Evolutionary conservation across 2,329 filamentous ascomycete genomes (phyloP).

Genomic region (Fusarium sp.): DNA sequence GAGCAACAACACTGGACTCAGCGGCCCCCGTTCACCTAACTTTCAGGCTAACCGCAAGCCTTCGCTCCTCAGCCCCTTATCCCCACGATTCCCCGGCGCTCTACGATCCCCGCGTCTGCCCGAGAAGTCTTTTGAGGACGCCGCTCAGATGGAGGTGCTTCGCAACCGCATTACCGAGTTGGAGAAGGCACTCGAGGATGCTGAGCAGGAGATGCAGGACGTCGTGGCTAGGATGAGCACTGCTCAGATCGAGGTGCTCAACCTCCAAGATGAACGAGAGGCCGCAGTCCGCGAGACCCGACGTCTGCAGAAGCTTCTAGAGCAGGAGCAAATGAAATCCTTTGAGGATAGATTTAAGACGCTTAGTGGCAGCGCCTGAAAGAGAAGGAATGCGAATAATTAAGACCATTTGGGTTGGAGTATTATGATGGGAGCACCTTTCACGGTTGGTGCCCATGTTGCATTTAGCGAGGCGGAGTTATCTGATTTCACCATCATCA

Average conservation of each 20-base stretch:
- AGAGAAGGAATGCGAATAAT: slow-evolving; percentile 10
- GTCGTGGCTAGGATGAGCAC: slow-evolving; percentile 82
- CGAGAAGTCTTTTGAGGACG: slow-evolving; percentile 75
- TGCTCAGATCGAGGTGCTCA: slow-evolving; percentile 84
- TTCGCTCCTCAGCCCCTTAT: slow-evolving; percentile 49
- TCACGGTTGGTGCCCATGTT: slow-evolving; percentile 32
- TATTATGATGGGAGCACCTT: slow-evolving; percentile 22
- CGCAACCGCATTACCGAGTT: slow-evolving; percentile 84
- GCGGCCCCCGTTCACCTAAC: slow-evolving; percentile 47
- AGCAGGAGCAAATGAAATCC: slow-evolving; percentile 68
- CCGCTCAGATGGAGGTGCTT: slow-evolving; percentile 77
- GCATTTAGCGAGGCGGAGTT: slow-evolving; percentile 54
- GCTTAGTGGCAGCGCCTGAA: slow-evolving; percentile 42
- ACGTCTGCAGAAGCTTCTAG: slow-evolving; percentile 72
- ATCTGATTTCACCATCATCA: slow-evolving; percentile 40
- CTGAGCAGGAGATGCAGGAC: slow-evolving; percentile 82
- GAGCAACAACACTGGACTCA: slow-evolving; percentile 56
- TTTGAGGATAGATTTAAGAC: slow-evolving; percentile 52
- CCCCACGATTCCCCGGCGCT: slow-evolving; percentile 48
- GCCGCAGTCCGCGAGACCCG: slow-evolving; percentile 77
- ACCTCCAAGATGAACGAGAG: slow-evolving; percentile 79
- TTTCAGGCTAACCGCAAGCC: slow-evolving; percentile 45
- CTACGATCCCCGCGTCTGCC: slow-evolving; percentile 58
- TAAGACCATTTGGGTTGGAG: slow-evolving; percentile 18
- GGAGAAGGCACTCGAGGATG: slow-evolving; percentile 71